phyloP scores from a whole-genome alignment of 306 rosid genomes.

The Begonia loranthoides region DNA sequence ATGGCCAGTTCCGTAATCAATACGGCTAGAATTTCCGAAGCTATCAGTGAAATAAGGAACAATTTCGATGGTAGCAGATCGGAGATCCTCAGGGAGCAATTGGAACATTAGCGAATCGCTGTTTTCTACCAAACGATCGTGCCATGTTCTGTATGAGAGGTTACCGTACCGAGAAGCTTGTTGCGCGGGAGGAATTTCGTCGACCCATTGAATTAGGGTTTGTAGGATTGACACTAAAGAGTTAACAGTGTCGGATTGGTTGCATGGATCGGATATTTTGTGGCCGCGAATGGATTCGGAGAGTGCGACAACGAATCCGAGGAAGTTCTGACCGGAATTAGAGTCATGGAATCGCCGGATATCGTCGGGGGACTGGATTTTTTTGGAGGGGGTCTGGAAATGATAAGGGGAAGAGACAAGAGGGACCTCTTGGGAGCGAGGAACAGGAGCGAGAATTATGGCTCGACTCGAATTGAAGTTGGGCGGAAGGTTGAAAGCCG shows the following conservation, averaged over 20 bases:
- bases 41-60: constrained; percentile 63
- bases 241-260: constrained; percentile 23
- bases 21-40: constrained; percentile 73
- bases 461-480: constrained; percentile 41
- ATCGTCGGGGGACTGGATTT: constrained; percentile 62
- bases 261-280: constrained; percentile 57
- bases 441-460: constrained; percentile 80
- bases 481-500: constrained; percentile 67
- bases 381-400: constrained; percentile 51
- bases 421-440: constrained; percentile 57
- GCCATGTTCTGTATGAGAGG: constrained; percentile 67
- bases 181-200: constrained; percentile 63
- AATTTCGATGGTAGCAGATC: constrained; percentile 39
- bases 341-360: constrained; percentile 21
- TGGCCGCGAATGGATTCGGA: constrained; percentile 59
- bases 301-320: constrained; percentile 78
- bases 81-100: constrained; percentile 42
- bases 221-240: constrained; percentile 36
- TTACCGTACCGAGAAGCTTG: constrained; percentile 79
- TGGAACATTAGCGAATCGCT: constrained; percentile 34
- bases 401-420: constrained; percentile 28
- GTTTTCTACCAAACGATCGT: constrained; percentile 24
- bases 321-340: constrained; percentile 47
- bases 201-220: constrained; percentile 57
- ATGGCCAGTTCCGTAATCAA: constrained; percentile 94